Conservation (phyloP, 192 early-diverging fungal genomes). For the Entrophospora sp. region DNA sequence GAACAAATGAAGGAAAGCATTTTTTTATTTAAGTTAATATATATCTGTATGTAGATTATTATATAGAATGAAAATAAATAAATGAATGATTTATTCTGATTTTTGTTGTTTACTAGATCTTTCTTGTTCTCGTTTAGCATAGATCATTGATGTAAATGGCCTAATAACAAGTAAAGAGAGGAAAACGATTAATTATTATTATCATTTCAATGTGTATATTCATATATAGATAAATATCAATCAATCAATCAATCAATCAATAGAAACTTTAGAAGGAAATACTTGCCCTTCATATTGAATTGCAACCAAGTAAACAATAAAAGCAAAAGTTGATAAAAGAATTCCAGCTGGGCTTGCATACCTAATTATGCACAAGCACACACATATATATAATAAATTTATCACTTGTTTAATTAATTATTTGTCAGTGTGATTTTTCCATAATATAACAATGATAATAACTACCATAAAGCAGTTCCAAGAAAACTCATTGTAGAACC, state of each 20-base stretch:
- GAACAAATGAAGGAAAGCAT: no score
- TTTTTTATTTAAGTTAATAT: no score
- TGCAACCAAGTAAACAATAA: conserved; percentile 68
- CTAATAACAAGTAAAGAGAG: no score
- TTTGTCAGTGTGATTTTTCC: no score
- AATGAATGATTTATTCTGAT: neutral
- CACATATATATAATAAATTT: neutral
- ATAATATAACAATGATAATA: neutral
- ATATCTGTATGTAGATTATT: no score
- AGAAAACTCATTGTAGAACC: conserved; percentile 84
- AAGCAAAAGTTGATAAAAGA: conserved; percentile 56
- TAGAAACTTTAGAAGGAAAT: neutral
- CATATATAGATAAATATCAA: no score
- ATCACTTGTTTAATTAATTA: neutral
- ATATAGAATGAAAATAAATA: no score
- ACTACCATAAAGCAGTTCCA: conserved; percentile 73
- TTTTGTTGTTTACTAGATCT: conserved; percentile 6
- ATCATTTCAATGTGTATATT: no score
- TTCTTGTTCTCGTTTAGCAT: conserved; percentile 41
- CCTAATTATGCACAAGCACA: conserved; percentile 24
- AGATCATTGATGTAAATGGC: conserved; percentile 77
- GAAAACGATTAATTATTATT: no score
- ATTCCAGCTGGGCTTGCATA: conserved; percentile 65
- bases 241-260: no score
- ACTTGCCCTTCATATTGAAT: conserved; percentile 70